These are phyloP conservation scores for Aphanocladium album DNA, from an alignment of 2,329 filamentous ascomycete species.

Conservation along the genomic window DNA sequence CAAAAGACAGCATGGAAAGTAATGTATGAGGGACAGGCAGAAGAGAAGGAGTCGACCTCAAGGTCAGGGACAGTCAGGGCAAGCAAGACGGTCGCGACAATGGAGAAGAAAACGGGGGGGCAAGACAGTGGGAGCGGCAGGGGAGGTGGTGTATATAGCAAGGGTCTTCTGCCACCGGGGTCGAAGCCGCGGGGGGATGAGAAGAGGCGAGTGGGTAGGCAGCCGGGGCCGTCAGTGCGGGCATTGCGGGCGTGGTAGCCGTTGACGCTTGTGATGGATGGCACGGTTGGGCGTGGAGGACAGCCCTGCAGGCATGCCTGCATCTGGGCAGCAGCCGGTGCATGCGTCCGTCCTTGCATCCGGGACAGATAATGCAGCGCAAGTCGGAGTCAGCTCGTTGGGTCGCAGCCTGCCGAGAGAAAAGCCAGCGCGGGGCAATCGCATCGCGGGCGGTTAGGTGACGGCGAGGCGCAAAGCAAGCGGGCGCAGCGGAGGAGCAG, in stretches of 20 bases:
- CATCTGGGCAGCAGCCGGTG: not conserved
- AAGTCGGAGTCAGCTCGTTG: not conserved
- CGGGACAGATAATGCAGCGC: not conserved
- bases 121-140: not conserved
- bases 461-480: not conserved
- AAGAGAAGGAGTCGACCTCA: not conserved
- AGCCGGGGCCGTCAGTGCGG: not conserved
- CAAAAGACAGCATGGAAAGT: constrained; percentile 5
- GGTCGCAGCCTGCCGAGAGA: not conserved
- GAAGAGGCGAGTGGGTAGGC: not conserved
- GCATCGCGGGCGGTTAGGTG: not conserved
- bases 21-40: not conserved
- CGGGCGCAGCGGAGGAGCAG: not conserved
- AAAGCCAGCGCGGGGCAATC: not conserved
- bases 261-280: constrained; percentile 13
- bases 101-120: not conserved
- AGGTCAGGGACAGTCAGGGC: not conserved
- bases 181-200: constrained; percentile 7
- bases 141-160: constrained; percentile 8
- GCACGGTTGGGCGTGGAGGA: not conserved
- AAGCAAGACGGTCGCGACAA: not conserved
- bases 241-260: constrained; percentile 20
- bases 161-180: constrained; percentile 8
- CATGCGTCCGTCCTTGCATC: not conserved
- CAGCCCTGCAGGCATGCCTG: constrained; percentile 3